phyloP scores from a whole-genome alignment of 1,284 basidiomycete genomes.

The Ustilago cynodontis region DNA sequence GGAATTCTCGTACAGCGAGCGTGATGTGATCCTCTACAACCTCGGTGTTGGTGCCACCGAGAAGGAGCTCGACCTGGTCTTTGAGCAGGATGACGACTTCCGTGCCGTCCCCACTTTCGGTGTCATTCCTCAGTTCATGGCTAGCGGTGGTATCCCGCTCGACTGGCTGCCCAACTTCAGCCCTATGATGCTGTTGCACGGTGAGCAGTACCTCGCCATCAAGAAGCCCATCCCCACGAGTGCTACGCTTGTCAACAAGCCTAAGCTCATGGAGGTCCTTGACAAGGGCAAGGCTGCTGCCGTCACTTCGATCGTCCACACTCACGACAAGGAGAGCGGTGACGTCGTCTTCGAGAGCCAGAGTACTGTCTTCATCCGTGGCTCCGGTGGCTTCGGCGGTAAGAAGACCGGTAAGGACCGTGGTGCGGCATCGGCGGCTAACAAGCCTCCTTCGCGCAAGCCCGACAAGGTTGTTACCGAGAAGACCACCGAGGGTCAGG shows the following conservation, averaged over 20 bases:
- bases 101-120: slow-evolving; percentile 90
- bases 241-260: slow-evolving; percentile 83
- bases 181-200: slow-evolving; percentile 96
- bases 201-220: slow-evolving; percentile 94
- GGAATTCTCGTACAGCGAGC: slow-evolving; percentile 79
- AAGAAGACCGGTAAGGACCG: slow-evolving; percentile 88
- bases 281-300: slow-evolving; percentile 68
- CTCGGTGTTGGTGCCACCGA: slow-evolving; percentile 94
- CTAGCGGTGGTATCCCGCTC: slow-evolving; percentile 71
- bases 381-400: slow-evolving; percentile 93
- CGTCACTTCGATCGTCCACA: slow-evolving; percentile 52
- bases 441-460: slow-evolving; percentile 77
- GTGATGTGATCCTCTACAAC: slow-evolving; percentile 95
- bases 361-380: slow-evolving; percentile 91
- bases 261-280: slow-evolving; percentile 75
- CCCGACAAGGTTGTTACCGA: slow-evolving; percentile 65
- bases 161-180: slow-evolving; percentile 94
- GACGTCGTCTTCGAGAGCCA: slow-evolving; percentile 91
- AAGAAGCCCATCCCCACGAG: slow-evolving; percentile 87
- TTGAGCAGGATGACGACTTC: slow-evolving; percentile 89
- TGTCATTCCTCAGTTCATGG: slow-evolving; percentile 88
- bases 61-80: slow-evolving; percentile 90
- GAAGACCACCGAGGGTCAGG: slow-evolving; percentile 70
- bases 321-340: slow-evolving; percentile 74
- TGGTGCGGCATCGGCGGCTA: slow-evolving; percentile 86